Percentiles rank a stretch among this genome's conserved stretches.
These are phyloP conservation scores for Miscanthus sacchariflorus DNA, from an alignment of 202 grass and related monocot species.

Conservation along the genomic window DNA sequence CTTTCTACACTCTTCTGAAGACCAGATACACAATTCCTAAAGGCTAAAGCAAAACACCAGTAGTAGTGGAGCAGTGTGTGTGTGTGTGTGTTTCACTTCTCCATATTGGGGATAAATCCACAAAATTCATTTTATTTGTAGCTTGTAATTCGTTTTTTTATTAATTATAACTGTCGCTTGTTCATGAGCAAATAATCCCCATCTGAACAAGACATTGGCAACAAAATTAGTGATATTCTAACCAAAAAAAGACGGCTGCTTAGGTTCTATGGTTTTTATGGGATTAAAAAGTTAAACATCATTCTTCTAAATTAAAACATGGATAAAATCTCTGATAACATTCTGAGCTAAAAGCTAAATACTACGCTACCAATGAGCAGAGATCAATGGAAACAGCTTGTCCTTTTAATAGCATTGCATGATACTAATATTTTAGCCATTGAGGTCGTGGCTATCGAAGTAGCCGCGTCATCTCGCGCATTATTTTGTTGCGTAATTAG, in stretches of 20 bases:
- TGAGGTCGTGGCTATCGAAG: constrained; percentile 41
- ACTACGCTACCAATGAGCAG: not conserved
- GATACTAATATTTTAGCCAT: constrained; percentile 42
- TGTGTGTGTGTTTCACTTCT: not conserved
- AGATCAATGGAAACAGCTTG: not conserved
- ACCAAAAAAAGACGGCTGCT: not conserved
- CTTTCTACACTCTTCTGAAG: constrained; percentile 8
- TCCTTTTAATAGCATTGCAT: not conserved
- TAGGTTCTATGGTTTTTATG: not conserved
- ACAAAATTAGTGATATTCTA: not conserved
- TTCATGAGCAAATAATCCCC: not conserved
- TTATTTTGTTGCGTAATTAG: constrained; percentile 33
- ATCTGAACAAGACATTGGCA: not conserved
- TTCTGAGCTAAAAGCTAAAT: not conserved
- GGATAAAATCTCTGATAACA: not conserved
- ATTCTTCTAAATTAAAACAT: not conserved
- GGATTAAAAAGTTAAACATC: too few species aligned
- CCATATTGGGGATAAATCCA: not conserved
- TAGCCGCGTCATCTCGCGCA: constrained; percentile 41
- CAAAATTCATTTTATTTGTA: not conserved
- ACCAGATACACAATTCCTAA: not conserved
- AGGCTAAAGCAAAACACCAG: not conserved
- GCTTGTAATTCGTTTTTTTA: not conserved
- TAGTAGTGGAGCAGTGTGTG: not conserved
- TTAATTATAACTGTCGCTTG: not conserved